Conservation (phyloP, 192 early-diverging fungal genomes). For the Gigaspora rosea region DNA sequence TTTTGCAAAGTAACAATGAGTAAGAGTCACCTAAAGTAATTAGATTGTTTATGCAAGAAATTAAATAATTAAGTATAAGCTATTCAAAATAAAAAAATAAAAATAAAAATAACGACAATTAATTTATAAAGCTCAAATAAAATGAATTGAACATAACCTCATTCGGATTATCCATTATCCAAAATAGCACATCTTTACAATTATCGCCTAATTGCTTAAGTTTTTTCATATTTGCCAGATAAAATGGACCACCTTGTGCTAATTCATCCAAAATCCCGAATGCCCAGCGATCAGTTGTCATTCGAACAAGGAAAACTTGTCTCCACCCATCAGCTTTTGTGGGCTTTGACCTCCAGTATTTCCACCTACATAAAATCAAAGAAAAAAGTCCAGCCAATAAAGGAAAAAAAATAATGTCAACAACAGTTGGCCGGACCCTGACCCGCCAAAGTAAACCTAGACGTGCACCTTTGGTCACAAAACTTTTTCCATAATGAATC, state of each 20-base stretch:
- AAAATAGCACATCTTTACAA: constrained; percentile 25
- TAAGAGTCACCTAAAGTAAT: constrained; percentile 23
- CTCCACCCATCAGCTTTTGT: constrained; percentile 26
- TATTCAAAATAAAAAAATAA: background rate
- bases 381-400: background rate
- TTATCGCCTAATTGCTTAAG: constrained; percentile 30
- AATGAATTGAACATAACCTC: background rate
- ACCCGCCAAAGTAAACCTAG: background rate
- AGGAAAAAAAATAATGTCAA: background rate
- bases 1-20: constrained; percentile 32
- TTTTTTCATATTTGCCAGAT: constrained; percentile 26
- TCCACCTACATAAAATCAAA: constrained; percentile 14
- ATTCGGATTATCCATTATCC: constrained; percentile 29
- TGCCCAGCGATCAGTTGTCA: constrained; percentile 26
- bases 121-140: background rate
- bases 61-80: background rate
- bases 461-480: constrained; percentile 19
- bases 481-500: constrained; percentile 30
- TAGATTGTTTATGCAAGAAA: background rate
- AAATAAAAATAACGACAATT: background rate
- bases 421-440: background rate
- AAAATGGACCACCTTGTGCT: constrained; percentile 10
- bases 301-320: constrained; percentile 19
- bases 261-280: constrained; percentile 25
- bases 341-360: constrained; percentile 31